Evolutionary conservation across 2,329 filamentous ascomycete species (phyloP).

Genomic region (Dactylonectria macrodidyma): DNA sequence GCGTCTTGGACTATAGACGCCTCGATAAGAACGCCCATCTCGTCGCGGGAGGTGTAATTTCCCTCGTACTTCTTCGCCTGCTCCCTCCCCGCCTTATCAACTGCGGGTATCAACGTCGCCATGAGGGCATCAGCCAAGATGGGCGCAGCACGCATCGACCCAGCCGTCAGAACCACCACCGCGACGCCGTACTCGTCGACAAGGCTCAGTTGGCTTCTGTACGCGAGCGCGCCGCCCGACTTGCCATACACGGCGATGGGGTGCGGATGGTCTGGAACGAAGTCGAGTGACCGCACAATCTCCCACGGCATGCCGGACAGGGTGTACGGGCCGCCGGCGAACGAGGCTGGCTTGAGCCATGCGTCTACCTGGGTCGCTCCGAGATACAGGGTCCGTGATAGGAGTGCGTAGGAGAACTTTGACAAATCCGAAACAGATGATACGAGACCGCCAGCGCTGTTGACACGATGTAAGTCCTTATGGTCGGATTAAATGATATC

Average conservation of each 20-base stretch:
- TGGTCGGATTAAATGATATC: not conserved
- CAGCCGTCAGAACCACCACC: constrained; percentile 51
- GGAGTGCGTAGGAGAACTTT: constrained; percentile 47
- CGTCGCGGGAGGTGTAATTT: constrained; percentile 20
- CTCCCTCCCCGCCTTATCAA: constrained; percentile 47
- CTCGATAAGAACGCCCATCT: constrained; percentile 18
- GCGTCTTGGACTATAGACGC: constrained; percentile 42
- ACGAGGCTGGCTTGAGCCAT: constrained; percentile 55
- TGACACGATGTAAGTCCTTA: constrained; percentile 1
- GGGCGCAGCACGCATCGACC: constrained; percentile 47
- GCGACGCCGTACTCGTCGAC: constrained; percentile 55
- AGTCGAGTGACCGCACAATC: constrained; percentile 48
- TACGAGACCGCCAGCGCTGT: constrained; percentile 53
- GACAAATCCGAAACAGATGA: constrained; percentile 53
- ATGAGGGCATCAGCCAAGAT: constrained; percentile 49
- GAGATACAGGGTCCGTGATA: constrained; percentile 47
- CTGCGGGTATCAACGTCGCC: constrained; percentile 45
- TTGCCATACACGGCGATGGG: constrained; percentile 53
- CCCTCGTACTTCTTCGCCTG: constrained; percentile 45
- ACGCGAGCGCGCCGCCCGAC: constrained; percentile 52
- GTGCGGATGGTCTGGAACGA: constrained; percentile 49
- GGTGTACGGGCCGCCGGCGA: constrained; percentile 48
- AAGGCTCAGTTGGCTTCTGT: constrained; percentile 53
- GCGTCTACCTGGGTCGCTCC: constrained; percentile 43
- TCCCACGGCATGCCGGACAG: constrained; percentile 58